phyloP scores from a whole-genome alignment of 1,284 basidiomycete species.

The Malassezia sp. region DNA sequence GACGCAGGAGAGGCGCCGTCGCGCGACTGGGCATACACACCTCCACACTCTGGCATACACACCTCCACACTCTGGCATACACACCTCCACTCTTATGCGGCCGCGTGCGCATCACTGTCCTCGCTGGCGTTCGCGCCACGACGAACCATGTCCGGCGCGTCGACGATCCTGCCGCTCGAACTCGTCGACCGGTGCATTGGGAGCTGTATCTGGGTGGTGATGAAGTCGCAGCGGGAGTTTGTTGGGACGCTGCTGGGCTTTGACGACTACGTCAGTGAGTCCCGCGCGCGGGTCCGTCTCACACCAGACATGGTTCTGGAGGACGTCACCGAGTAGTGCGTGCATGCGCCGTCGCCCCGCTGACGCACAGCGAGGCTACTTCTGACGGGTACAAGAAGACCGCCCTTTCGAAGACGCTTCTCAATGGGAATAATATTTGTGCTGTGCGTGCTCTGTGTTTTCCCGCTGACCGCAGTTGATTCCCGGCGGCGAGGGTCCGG shows the following conservation, averaged over 20 bases:
- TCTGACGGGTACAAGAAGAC: conserved; percentile 55
- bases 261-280: conserved; percentile 99
- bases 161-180: conserved; percentile 42
- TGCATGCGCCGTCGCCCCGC: not conserved
- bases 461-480: conserved; percentile 12
- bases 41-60: conserved; percentile 1
- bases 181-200: conserved; percentile 47
- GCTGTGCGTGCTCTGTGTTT: conserved; percentile 57
- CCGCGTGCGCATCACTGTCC: not conserved
- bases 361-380: conserved; percentile 7
- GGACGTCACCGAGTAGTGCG: conserved; percentile 90
- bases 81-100: conserved; percentile 2
- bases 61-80: not conserved
- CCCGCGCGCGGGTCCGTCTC: not conserved
- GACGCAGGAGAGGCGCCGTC: not conserved
- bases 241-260: conserved; percentile 91
- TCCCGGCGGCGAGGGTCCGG: conserved; percentile 19
- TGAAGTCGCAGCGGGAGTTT: conserved; percentile 47
- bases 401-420: conserved; percentile 71
- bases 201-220: conserved; percentile 46
- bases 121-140: too few species aligned
- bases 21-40: not conserved
- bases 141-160: conserved; percentile 18
- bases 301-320: conserved; percentile 86
- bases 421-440: conserved; percentile 96